A percentile compares a stretch with the other conserved stretches of the same genome.
Conservation (phyloP, 495 filamentous ascomycete genomes). For the Xylaria longipes region DNA sequence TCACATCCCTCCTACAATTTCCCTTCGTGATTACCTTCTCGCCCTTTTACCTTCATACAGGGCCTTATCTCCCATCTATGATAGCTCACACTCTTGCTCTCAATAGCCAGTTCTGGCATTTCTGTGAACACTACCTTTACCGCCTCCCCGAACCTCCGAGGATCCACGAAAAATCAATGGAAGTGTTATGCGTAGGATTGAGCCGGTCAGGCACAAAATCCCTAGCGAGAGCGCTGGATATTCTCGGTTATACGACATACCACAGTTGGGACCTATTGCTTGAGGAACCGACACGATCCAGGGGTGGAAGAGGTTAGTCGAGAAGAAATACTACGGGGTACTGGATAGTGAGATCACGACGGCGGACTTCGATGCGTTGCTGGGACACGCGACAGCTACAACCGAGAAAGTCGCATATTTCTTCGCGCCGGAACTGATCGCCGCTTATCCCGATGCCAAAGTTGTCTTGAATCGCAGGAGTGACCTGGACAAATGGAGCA, state of each 20-base stretch:
- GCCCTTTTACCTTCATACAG: background rate
- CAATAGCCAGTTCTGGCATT: slow-evolving; percentile 32
- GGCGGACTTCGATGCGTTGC: slow-evolving; percentile 66
- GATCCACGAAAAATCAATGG: slow-evolving; percentile 65
- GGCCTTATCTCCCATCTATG: background rate
- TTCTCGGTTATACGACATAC: slow-evolving; percentile 69
- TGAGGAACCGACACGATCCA: slow-evolving; percentile 65
- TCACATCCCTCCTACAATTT: background rate
- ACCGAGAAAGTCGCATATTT: slow-evolving; percentile 65
- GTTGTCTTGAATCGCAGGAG: slow-evolving; percentile 62
- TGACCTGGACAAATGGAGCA: slow-evolving; percentile 50
- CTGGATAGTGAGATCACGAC: slow-evolving; percentile 42
- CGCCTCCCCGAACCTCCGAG: slow-evolving; percentile 33
- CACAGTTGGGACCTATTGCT: slow-evolving; percentile 71
- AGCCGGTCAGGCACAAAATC: slow-evolving; percentile 70
- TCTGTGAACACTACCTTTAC: slow-evolving; percentile 39
- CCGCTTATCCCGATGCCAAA: slow-evolving; percentile 71
- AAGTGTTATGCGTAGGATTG: slow-evolving; percentile 67
- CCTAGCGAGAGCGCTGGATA: slow-evolving; percentile 63
- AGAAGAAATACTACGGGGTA: slow-evolving; percentile 33
- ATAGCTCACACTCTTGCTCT: slow-evolving; percentile 15
- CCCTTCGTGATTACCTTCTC: background rate
- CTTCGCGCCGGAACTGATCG: slow-evolving; percentile 67
- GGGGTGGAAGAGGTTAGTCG: slow-evolving; percentile 49
- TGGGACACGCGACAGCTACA: slow-evolving; percentile 65